A percentile compares a stretch with the other conserved stretches of the same genome.
These are phyloP conservation scores for Debaryomyces psychrophilus DNA, from an alignment of 1,139 yeast genomes.

Conservation along the genomic window DNA sequence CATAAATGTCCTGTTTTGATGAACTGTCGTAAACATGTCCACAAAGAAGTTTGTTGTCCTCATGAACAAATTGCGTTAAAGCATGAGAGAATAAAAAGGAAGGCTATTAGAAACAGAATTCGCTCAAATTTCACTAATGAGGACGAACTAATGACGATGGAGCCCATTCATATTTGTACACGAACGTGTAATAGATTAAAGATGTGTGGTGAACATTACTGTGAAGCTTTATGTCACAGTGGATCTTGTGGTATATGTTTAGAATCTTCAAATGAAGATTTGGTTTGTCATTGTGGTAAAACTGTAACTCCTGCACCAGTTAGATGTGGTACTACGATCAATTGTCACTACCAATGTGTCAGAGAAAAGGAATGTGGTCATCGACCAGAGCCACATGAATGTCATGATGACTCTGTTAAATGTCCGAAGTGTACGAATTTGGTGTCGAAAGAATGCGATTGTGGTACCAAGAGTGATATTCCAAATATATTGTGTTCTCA, in stretches of 20 bases:
- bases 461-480: slow-evolving; percentile 60
- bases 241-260: slow-evolving; percentile 87
- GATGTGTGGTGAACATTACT: slow-evolving; percentile 73
- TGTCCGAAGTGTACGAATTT: slow-evolving; percentile 82
- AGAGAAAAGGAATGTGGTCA: slow-evolving; percentile 75
- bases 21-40: slow-evolving; percentile 82
- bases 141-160: slow-evolving; percentile 62
- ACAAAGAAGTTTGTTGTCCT: slow-evolving; percentile 69
- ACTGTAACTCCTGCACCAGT: slow-evolving; percentile 85
- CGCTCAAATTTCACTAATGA: slow-evolving; percentile 32
- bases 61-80: slow-evolving; percentile 64
- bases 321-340: slow-evolving; percentile 80
- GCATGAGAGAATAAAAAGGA: slow-evolving; percentile 62
- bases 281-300: slow-evolving; percentile 82
- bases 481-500: slow-evolving; percentile 76
- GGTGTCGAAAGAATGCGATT: slow-evolving; percentile 67
- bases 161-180: slow-evolving; percentile 79
- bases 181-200: slow-evolving; percentile 66
- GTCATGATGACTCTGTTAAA: slow-evolving; percentile 63
- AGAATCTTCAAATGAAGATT: slow-evolving; percentile 80
- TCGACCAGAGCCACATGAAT: slow-evolving; percentile 66
- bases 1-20: slow-evolving; percentile 75
- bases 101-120: slow-evolving; percentile 48
- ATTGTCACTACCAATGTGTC: slow-evolving; percentile 70
- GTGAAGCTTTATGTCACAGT: slow-evolving; percentile 76